Evolutionary conservation across 2,329 filamentous ascomycete genomes (phyloP).

Genomic region (Cladophialophora immunda): DNA sequence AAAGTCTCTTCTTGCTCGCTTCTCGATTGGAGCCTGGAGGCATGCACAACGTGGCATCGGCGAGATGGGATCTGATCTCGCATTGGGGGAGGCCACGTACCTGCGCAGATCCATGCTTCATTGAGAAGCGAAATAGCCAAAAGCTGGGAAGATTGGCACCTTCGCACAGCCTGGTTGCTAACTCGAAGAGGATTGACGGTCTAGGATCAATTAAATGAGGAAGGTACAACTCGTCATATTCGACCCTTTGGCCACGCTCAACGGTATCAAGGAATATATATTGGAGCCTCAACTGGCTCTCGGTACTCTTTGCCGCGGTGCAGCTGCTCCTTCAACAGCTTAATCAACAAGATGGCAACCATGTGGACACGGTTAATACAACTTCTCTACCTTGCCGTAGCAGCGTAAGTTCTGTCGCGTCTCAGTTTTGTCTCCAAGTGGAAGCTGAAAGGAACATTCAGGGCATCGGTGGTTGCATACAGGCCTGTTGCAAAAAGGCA

Average conservation of each 20-base stretch:
- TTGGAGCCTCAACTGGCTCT: background rate
- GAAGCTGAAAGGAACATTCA: background rate
- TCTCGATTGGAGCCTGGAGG: background rate
- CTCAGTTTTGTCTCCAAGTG: background rate
- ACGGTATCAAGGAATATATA: background rate
- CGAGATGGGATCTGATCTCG: background rate
- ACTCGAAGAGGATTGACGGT: background rate
- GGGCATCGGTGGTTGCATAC: background rate
- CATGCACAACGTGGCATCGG: background rate
- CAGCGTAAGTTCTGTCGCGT: background rate
- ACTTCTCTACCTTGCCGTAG: background rate
- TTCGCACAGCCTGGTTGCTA: background rate
- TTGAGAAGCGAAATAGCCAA: background rate
- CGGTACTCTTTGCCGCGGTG: background rate
- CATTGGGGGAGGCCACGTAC: background rate
- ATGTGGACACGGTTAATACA: background rate
- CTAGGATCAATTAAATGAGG: background rate
- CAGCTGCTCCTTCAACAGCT: background rate
- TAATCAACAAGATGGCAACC: background rate
- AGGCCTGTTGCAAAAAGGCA: background rate
- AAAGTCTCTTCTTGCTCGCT: background rate
- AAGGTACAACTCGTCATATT: background rate
- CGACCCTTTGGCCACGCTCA: background rate
- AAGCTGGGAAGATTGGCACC: background rate
- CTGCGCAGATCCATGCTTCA: background rate